Evolutionary conservation across 2,329 filamentous ascomycete species (phyloP), one percentile per base, ranked within the genome.

Genomic region (Chrysoporthe deuterocubensis): DNA sequence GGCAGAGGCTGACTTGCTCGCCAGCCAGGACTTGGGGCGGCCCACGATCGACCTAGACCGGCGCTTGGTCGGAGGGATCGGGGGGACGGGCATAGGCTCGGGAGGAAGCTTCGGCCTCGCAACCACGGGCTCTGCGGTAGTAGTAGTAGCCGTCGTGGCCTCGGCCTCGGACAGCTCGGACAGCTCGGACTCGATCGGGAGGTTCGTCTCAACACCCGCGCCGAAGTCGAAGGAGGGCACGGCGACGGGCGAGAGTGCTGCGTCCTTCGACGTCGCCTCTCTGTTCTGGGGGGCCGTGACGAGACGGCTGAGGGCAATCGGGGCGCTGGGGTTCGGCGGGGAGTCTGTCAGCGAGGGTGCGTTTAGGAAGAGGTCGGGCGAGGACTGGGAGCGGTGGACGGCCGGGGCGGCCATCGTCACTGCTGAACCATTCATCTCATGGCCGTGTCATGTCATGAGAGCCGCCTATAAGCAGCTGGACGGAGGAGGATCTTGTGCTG

Each of bases 141-240:
- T 26, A 26, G 26, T 26, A 26, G 26, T 26, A 26, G 62, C 62
- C 42, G 61, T 26, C 70, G 74, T 70, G 63, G 70, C 61, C 64
- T 70, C 59, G 43, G 71, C 71, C 32, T 72, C 48, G 11, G 73
- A 37, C 14, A 61, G 58, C 58, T 75, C 76, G 72, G 71, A 73
- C 68, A 85, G 75, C 21, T 79, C 81, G 4, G 81, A 81, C 71
- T 85, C 81, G 73, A 87, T 79, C 21, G 50, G 50, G 4, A 54
- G 50, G 21, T 16, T 54, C 50, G 50, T 54, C 50, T 85, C 81
- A 73, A 87, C 79, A 54, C 83, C 78, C 71, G 81, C 78, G 71
- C 81, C 81, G 72, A 84, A 79, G 70, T 86, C 82, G 75, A 88
- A 84, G 0, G 83, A 82, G 48, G 84, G 82, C 44, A 88, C 76